Conservation (phyloP, 768 basidiomycete genomes). For the Hysterangium stoloniferum region DNA sequence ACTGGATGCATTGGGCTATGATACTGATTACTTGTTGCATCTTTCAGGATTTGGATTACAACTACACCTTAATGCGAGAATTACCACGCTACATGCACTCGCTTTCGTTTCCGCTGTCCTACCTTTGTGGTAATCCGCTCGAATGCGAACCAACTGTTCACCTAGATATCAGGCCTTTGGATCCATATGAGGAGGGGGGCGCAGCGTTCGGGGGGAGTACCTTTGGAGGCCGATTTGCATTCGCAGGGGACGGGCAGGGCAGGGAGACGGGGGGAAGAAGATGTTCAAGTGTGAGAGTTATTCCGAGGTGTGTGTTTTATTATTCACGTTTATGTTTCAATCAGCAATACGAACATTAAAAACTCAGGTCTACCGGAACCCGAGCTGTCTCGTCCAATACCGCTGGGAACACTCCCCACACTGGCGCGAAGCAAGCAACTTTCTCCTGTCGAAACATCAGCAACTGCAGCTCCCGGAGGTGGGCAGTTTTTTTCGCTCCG, state of each 20-base stretch:
- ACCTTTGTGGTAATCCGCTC: conserved; percentile 80
- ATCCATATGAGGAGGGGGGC: too few species aligned
- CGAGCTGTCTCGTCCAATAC: conserved; percentile 93
- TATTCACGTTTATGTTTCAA: too few species aligned
- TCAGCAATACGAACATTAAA: not conserved
- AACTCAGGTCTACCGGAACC: conserved; percentile 87
- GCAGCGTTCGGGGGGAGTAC: too few species aligned
- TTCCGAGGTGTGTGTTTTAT: conserved; percentile 80
- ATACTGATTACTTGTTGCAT: not conserved
- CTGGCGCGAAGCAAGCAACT: conserved; percentile 89
- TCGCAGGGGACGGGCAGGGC: too few species aligned
- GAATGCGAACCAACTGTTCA: conserved; percentile 41
- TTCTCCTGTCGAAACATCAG: conserved; percentile 91
- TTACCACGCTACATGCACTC: conserved; percentile 74
- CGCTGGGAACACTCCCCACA: conserved; percentile 97
- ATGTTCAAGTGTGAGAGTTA: conserved; percentile 92
- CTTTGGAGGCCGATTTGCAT: too few species aligned
- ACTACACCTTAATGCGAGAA: conserved; percentile 68
- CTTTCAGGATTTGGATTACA: conserved; percentile 74
- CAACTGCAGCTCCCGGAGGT: conserved; percentile 96
- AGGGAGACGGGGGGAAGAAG: too few species aligned
- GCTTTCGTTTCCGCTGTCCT: conserved; percentile 77
- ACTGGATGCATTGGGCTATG: not conserved
- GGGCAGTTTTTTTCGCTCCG: conserved; percentile 19
- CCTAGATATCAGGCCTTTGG: conserved; percentile 73